Evolutionary conservation across 306 rosid species (phyloP).

Genomic region (Cicer cuneatum): DNA sequence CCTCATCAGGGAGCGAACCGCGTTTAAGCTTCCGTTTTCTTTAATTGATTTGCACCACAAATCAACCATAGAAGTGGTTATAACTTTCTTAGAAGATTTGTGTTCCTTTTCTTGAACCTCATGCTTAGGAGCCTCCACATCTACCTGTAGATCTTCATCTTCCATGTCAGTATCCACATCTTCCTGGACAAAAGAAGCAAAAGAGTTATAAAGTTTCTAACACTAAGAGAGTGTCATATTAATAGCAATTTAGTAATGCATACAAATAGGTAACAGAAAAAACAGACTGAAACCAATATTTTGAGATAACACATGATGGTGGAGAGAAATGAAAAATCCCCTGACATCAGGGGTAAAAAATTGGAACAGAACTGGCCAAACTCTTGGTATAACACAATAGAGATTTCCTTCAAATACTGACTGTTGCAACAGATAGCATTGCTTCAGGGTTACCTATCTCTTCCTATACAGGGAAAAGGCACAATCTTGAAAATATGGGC

Average conservation of each 20-base stretch:
- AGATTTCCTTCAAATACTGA: constrained; percentile 12
- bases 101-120: constrained; percentile 52
- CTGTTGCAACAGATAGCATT: background rate
- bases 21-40: constrained; percentile 68
- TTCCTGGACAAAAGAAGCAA: constrained; percentile 61
- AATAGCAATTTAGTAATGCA: constrained; percentile 6
- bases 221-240: background rate
- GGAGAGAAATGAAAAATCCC: background rate
- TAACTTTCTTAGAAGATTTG: constrained; percentile 54
- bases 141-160: constrained; percentile 53
- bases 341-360: background rate
- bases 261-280: constrained; percentile 1
- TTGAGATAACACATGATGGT: background rate
- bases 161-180: constrained; percentile 60
- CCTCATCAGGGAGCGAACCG: constrained; percentile 72
- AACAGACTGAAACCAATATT: constrained; percentile 16
- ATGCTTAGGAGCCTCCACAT: constrained; percentile 44
- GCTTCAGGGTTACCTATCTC: too few species aligned
- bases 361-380: background rate
- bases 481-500: background rate
- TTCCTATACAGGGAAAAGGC: background rate
- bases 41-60: constrained; percentile 67
- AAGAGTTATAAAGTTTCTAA: constrained; percentile 17
- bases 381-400: background rate
- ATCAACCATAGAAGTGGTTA: constrained; percentile 81